Evolutionary conservation across 1,139 yeast genomes (phyloP).

Genomic region (Debaryomyces subglobosus): DNA sequence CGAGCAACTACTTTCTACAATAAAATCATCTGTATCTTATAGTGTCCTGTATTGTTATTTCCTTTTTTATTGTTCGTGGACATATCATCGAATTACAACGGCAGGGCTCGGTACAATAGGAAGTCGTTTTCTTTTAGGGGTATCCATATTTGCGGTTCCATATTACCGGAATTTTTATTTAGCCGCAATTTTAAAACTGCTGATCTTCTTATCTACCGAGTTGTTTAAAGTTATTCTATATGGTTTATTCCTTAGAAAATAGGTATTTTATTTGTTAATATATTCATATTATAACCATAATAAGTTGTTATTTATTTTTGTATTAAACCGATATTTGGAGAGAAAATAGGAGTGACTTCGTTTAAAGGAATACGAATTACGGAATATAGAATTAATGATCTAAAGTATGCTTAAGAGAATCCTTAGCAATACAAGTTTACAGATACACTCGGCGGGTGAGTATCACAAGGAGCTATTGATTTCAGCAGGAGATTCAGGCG

Average conservation of each 20-base stretch:
- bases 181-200: slow-evolving; percentile 5
- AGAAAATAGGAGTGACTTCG: neutral
- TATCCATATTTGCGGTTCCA: slow-evolving; percentile 6
- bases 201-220: slow-evolving; percentile 2
- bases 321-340: neutral
- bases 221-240: neutral
- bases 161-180: slow-evolving; percentile 4
- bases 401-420: neutral
- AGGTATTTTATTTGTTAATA: neutral
- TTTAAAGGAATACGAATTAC: neutral
- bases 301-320: neutral
- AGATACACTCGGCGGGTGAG: neutral
- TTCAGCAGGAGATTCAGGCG: neutral
- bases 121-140: slow-evolving; percentile 2
- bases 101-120: neutral
- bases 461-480: neutral
- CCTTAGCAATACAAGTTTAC: neutral
- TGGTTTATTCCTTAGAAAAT: neutral
- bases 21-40: neutral
- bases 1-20: neutral
- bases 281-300: neutral
- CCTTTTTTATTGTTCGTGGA: neutral
- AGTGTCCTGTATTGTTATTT: neutral
- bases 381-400: neutral
- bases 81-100: slow-evolving; percentile 1